Percentiles rank a stretch among this genome's conserved stretches.
Evolutionary conservation across 2,329 filamentous ascomycete species (phyloP).

Genomic region (Colletotrichum melonis): DNA sequence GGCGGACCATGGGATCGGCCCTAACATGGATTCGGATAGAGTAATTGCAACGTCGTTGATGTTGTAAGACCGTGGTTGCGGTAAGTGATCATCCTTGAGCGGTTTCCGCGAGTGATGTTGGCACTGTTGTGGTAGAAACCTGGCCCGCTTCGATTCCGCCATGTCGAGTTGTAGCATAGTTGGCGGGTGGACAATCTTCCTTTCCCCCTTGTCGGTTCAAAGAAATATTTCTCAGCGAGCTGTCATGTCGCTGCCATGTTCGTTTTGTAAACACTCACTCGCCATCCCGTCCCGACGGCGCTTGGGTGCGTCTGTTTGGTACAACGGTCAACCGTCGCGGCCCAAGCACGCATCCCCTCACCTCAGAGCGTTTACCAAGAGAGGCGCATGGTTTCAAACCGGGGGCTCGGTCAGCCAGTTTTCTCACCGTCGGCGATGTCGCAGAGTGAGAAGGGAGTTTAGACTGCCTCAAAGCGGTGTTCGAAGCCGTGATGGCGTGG

Average conservation of each 20-base stretch:
- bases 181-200: neutral
- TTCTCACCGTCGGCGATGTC: neutral
- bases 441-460: neutral
- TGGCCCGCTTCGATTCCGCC: constrained; percentile 16
- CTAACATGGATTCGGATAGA: constrained; percentile 19
- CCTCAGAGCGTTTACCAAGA: neutral
- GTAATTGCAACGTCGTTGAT: constrained; percentile 31
- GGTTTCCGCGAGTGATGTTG: constrained; percentile 9
- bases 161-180: neutral
- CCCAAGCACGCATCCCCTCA: constrained; percentile 14
- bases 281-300: neutral
- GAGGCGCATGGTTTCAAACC: constrained; percentile 24
- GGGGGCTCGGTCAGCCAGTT: neutral
- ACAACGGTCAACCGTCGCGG: constrained; percentile 25
- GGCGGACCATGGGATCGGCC: constrained; percentile 17
- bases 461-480: neutral
- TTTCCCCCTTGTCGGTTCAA: neutral
- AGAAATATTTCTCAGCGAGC: neutral
- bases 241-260: neutral
- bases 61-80: constrained; percentile 11
- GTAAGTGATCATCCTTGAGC: neutral
- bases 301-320: constrained; percentile 17
- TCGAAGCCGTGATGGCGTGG: neutral
- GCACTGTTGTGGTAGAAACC: constrained; percentile 9
- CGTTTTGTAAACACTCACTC: constrained; percentile 10